Conservation (phyloP, 345 rosid genomes). For the Eutrema heterophyllum region DNA sequence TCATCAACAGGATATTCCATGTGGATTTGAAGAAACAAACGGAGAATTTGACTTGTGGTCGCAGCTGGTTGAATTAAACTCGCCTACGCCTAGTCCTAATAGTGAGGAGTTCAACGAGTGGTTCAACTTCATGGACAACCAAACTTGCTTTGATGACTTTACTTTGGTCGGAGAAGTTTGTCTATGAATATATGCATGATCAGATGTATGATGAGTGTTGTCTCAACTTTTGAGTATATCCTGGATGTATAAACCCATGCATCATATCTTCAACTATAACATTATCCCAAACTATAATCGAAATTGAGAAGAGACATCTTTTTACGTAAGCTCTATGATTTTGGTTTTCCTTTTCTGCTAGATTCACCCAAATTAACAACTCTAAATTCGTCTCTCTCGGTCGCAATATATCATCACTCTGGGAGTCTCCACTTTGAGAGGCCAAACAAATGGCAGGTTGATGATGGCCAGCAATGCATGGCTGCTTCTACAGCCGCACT, state of each 20-base stretch:
- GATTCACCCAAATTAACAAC: not conserved
- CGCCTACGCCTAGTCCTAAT: not conserved
- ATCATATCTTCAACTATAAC: not conserved
- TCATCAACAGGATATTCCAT: not conserved
- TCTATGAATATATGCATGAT: not conserved
- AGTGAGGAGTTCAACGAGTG: constrained; percentile 13
- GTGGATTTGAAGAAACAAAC: constrained; percentile 5
- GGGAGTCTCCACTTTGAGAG: not conserved
- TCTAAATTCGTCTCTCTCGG: not conserved
- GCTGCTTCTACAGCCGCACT: too few relatives aligned
- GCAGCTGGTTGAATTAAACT: constrained; percentile 10
- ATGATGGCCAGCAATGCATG: too few relatives aligned
- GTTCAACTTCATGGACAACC: constrained; percentile 22
- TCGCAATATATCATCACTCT: not conserved
- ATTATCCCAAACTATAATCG: not conserved
- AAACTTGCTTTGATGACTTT: constrained; percentile 16
- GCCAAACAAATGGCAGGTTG: too few relatives aligned
- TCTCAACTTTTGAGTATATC: not conserved
- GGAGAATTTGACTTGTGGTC: constrained; percentile 5
- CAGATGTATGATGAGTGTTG: not conserved
- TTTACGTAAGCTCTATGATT: not conserved
- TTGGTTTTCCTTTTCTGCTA: not conserved
- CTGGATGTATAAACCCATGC: constrained; percentile 1
- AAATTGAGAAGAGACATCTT: not conserved
- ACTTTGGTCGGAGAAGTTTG: constrained; percentile 6